Evolutionary conservation across 2,329 filamentous ascomycete genomes (phyloP).

Genomic region (Ophiocordyceps unilateralis): DNA sequence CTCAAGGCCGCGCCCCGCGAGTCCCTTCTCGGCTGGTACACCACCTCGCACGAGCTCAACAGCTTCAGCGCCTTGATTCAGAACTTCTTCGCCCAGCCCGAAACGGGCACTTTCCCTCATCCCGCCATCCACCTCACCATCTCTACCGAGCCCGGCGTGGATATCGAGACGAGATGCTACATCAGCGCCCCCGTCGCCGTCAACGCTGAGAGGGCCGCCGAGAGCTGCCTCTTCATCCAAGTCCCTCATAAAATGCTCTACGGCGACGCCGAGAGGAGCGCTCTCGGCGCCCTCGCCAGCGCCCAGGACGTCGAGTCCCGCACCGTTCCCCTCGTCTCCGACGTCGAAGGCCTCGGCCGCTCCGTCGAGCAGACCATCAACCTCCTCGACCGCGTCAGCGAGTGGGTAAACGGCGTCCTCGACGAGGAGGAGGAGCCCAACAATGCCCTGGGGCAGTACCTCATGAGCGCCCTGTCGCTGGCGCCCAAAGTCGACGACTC

Average conservation of each 20-base stretch:
- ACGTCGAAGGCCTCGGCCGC: slow-evolving; percentile 77
- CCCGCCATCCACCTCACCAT: slow-evolving; percentile 96
- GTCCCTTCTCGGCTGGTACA: slow-evolving; percentile 94
- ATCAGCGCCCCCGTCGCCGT: slow-evolving; percentile 92
- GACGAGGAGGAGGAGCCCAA: slow-evolving; percentile 86
- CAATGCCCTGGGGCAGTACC: slow-evolving; percentile 81
- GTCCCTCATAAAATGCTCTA: slow-evolving; percentile 91
- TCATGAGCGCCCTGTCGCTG: slow-evolving; percentile 83
- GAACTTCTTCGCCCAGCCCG: slow-evolving; percentile 96
- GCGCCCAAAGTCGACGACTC: slow-evolving; percentile 85
- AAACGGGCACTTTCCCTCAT: slow-evolving; percentile 92
- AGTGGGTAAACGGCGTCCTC: slow-evolving; percentile 83
- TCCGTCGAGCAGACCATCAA: slow-evolving; percentile 75
- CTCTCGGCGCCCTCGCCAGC: slow-evolving; percentile 65
- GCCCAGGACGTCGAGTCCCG: slow-evolving; percentile 68
- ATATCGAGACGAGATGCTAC: slow-evolving; percentile 83
- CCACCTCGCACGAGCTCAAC: slow-evolving; percentile 91
- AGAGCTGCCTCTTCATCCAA: slow-evolving; percentile 94
- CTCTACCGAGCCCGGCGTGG: slow-evolving; percentile 71
- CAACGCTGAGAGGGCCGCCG: slow-evolving; percentile 82
- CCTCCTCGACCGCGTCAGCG: slow-evolving; percentile 79
- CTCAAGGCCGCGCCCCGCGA: slow-evolving; percentile 89
- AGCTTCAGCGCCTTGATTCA: slow-evolving; percentile 94
- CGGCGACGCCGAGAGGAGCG: slow-evolving; percentile 49
- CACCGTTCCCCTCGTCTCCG: slow-evolving; percentile 56